Evolutionary conservation across 768 basidiomycete genomes (phyloP), one percentile per base, ranked within the genome.

Genomic region (Infundibulicybe gibba): DNA sequence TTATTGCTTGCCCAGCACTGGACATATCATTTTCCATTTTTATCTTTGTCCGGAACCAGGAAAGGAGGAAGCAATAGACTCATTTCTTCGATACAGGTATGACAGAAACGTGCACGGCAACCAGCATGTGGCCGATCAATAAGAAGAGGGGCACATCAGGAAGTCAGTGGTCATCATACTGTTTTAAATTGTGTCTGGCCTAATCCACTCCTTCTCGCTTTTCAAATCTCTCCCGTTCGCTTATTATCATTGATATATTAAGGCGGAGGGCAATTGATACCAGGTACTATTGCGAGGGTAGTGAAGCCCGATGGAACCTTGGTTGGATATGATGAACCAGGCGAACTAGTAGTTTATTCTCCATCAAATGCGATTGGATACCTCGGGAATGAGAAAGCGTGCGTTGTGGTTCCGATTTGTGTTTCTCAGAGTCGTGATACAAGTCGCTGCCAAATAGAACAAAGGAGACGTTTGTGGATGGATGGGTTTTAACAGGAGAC

Each of bases 401-500:
- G 58, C 54, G 80, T 69, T 15, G n/a, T 37, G 14, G 3, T 46
- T 34, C 32, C 48, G n/a, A 15, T 30, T 13, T 15, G 35, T n/a
- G n/a, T n/a, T n/a, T n/a, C n/a, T n/a, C n/a, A n/a, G n/a, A 11
- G 4, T 33, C 13, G 34, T 17, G 10, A 3, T 19, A 37, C 40
- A 20, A 12, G 2, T n/a, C 30, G 31, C 38, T 43, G 39, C 33
- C 12, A 12, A 47, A 13, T 40, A 87, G 86, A 32, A 87, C 85
- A 4, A 75, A 69, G 47, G 83, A 87, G 50, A 83, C 81, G 0
- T 89, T 87, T 56, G 51, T 80, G 11, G 72, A 86, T 50, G 85
- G 86, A 80, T 88, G 83, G 85, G 68, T 87, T 3, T 71, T 69
- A 43, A 87, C 86, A 0, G 87, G 85, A 1, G 85, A 87, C 53